Evolutionary conservation across 2,329 filamentous ascomycete genomes (phyloP).

Genomic region (Diaporthe sp.): DNA sequence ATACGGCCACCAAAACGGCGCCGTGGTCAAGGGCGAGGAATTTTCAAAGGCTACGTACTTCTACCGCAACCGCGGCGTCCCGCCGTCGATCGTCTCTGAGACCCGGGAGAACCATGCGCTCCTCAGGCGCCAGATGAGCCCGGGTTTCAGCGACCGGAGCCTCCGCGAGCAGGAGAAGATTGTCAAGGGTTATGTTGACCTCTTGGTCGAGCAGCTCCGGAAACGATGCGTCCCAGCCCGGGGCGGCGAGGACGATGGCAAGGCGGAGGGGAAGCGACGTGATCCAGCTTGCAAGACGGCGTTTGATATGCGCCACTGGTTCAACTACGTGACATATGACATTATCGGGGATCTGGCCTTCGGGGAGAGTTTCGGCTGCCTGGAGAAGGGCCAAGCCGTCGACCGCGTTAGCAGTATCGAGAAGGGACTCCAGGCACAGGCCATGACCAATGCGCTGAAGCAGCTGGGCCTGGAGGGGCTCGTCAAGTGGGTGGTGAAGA

Average conservation of each 20-base stretch:
- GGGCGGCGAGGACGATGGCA: background rate
- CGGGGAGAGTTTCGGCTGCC: slow-evolving; percentile 56
- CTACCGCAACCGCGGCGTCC: slow-evolving; percentile 32
- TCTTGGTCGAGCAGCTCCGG: slow-evolving; percentile 42
- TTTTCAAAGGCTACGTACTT: slow-evolving; percentile 39
- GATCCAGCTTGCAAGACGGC: background rate
- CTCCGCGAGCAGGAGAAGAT: slow-evolving; percentile 49
- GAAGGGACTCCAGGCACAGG: slow-evolving; percentile 41
- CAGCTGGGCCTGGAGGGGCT: slow-evolving; percentile 37
- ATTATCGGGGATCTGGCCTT: slow-evolving; percentile 60
- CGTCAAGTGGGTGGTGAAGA: slow-evolving; percentile 18
- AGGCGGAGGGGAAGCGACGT: slow-evolving; percentile 10
- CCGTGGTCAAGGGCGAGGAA: slow-evolving; percentile 37
- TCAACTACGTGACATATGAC: slow-evolving; percentile 54
- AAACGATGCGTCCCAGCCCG: slow-evolving; percentile 16
- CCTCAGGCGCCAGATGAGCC: slow-evolving; percentile 44
- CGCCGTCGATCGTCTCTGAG: slow-evolving; percentile 40
- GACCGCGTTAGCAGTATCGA: slow-evolving; percentile 49
- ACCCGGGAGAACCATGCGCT: slow-evolving; percentile 41
- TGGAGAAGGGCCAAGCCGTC: slow-evolving; percentile 46
- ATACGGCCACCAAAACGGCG: slow-evolving; percentile 39
- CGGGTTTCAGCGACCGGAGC: slow-evolving; percentile 49
- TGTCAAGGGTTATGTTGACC: slow-evolving; percentile 45
- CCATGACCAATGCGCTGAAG: slow-evolving; percentile 20
- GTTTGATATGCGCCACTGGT: slow-evolving; percentile 46